Conservation (phyloP, 2,329 filamentous ascomycete genomes). For the Ophiostoma novo-ulmi region DNA sequence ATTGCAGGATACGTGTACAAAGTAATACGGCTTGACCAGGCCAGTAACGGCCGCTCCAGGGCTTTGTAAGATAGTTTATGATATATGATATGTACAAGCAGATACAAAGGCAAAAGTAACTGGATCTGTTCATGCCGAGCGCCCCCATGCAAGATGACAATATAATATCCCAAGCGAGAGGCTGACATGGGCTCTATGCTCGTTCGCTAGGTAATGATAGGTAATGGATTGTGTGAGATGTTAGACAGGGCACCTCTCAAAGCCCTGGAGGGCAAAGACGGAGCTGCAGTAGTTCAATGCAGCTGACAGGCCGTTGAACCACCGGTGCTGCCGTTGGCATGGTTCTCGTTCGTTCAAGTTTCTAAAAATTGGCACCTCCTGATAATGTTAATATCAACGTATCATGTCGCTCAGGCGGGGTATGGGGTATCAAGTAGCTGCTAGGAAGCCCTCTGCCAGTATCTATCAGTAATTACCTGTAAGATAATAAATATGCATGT, state of each 20-base stretch:
- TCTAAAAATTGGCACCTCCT: background rate
- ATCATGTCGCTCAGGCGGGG: background rate
- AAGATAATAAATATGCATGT: background rate
- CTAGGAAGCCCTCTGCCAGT: background rate
- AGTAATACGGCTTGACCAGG: background rate
- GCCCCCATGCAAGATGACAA: conserved; percentile 7
- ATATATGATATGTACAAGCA: background rate
- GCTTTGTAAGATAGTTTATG: background rate
- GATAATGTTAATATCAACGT: background rate
- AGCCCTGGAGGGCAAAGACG: background rate
- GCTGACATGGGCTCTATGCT: background rate
- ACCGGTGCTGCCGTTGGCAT: conserved; percentile 8
- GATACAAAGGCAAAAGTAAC: background rate
- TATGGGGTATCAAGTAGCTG: background rate
- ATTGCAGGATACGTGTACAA: conserved; percentile 2
- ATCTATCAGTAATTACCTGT: background rate
- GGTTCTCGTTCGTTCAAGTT: background rate
- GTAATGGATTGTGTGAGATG: background rate
- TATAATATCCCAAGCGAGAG: conserved; percentile 4
- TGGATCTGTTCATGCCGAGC: background rate
- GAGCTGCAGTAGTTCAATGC: background rate
- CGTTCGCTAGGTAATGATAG: background rate
- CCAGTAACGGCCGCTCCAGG: background rate
- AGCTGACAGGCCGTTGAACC: conserved; percentile 12
- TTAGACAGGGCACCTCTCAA: background rate